Evolutionary conservation across 2,329 filamentous ascomycete species (phyloP), one percentile per base, ranked within the genome.

Genomic region (Arthrobotrys pseudoclavata): DNA sequence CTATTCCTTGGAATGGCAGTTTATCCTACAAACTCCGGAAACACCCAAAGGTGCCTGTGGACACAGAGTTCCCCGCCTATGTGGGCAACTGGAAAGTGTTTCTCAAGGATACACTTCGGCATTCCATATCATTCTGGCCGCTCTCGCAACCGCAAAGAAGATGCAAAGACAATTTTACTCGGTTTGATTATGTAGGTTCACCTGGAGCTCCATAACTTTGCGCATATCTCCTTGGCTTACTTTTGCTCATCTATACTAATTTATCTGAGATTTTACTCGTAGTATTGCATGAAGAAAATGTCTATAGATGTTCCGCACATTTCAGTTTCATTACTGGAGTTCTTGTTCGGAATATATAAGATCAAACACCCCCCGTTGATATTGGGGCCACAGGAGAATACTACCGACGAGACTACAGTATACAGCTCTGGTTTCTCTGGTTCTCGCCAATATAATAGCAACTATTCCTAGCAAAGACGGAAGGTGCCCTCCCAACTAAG

Each of bases 51-150:
- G 13, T 3, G 3, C 37, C 13, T 12, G 37, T n/a, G n/a, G n/a
- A 42, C 13, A n/a, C 37, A 42, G 3, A 1, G 15, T 42, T 42
- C 7, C 13, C 12, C 12, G 9, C 12, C 3, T 12, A 42, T 42
- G 1, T 42, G 5, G 15, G 15, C 12, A 12, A 42, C 15, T 42
- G 37, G 37, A 52, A 52, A 52, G 9, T 52, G 15, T 26, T 52
- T 26, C 47, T 52, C 10, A n/a, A 52, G 24, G 47, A 52, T 10
- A 22, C 15, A 24, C 24, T 52, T 26, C 47, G 47, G 13, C 47
- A 52, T 24, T n/a, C 47, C 2, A 22, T 52, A 22, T 52, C 47
- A 3, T 53, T 53, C 29, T 53, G 50, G 50, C 50, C 50, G 22
- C 15, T 53, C 9, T 29, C 12, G 1, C 50, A 53, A 34, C 50